Evolutionary conservation across 2,329 filamentous ascomycete species (phyloP).

Genomic region (Byssothecium circinans): DNA sequence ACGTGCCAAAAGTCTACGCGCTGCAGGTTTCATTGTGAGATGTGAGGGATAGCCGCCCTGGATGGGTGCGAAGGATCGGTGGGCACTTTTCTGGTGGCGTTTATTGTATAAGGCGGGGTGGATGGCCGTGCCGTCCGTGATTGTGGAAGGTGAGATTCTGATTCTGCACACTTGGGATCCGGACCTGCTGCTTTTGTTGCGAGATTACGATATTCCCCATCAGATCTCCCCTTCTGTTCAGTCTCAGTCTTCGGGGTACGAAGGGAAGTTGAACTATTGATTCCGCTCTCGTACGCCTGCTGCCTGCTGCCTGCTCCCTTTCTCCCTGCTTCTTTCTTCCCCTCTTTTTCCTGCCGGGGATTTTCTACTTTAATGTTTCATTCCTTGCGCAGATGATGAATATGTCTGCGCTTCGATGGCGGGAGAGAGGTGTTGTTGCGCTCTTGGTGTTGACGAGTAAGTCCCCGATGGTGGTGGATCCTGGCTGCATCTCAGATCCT

Average conservation of each 20-base stretch:
- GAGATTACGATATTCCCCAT: too few relatives aligned
- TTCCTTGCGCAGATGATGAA: background rate
- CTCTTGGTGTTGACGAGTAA: background rate
- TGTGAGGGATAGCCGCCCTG: too few relatives aligned
- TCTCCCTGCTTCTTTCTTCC: background rate
- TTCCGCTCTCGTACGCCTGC: background rate
- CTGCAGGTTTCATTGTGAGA: constrained; percentile 20
- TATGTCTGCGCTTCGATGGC: background rate
- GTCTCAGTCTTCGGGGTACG: too few relatives aligned
- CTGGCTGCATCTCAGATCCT: background rate
- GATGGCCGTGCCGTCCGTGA: background rate
- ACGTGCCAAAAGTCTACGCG: background rate
- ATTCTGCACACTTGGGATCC: too few relatives aligned
- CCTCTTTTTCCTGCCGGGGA: background rate
- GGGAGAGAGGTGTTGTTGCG: background rate
- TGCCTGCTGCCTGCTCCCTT: too few relatives aligned
- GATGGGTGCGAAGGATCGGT: too few relatives aligned
- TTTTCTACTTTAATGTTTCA: too few relatives aligned
- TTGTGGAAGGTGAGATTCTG: background rate
- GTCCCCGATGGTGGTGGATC: background rate
- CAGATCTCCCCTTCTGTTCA: too few relatives aligned
- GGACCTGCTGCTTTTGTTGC: background rate
- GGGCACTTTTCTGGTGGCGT: background rate
- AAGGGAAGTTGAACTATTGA: too few relatives aligned
- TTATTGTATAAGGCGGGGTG: background rate